Conservation (phyloP, 2,329 filamentous ascomycete species). For the Xenoacremonium recifei region DNA sequence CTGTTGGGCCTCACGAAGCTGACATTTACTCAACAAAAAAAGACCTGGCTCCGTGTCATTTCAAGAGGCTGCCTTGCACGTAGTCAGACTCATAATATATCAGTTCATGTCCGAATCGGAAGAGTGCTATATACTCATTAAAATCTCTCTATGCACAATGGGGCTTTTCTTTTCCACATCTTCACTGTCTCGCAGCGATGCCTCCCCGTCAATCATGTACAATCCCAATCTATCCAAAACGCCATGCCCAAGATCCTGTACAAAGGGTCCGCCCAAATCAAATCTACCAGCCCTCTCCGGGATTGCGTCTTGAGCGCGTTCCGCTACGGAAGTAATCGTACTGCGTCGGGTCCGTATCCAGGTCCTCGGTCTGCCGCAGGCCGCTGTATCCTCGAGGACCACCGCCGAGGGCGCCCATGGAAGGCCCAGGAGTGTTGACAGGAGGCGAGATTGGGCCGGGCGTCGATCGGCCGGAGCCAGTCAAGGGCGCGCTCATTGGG, state of each 20-base stretch:
- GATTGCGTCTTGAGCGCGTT: constrained; percentile 24
- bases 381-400: constrained; percentile 60
- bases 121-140: constrained; percentile 13
- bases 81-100: not conserved
- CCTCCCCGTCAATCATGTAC: not conserved
- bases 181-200: constrained; percentile 1
- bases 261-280: constrained; percentile 4
- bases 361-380: constrained; percentile 51
- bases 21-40: no score
- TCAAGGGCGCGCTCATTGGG: constrained; percentile 38
- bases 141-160: constrained; percentile 8
- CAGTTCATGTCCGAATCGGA: constrained; percentile 6
- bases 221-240: constrained; percentile 29
- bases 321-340: constrained; percentile 58
- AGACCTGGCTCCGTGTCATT: no score
- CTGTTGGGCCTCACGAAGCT: no score
- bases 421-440: constrained; percentile 35
- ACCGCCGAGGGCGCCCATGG: constrained; percentile 52
- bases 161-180: constrained; percentile 3
- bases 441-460: constrained; percentile 15
- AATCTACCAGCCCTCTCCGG: constrained; percentile 40
- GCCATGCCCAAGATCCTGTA: constrained; percentile 23
- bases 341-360: constrained; percentile 42
- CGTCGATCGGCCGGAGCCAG: constrained; percentile 22
- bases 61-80: no score